phyloP scores from a whole-genome alignment of 306 rosid species.

The Lathyrus oleraceus region DNA sequence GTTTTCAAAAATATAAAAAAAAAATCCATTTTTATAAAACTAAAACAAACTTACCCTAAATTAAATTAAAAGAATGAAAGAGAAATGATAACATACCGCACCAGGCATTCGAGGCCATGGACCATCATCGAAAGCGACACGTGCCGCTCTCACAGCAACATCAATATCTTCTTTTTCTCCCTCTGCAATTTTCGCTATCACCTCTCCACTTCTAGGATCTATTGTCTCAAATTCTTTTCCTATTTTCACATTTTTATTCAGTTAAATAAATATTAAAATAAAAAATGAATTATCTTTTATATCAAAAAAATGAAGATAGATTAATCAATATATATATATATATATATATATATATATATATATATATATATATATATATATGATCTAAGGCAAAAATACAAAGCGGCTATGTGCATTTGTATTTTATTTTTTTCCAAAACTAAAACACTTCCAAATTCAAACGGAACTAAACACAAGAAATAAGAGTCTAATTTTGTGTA shows the following conservation, averaged over 20 bases:
- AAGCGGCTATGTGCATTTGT: no score
- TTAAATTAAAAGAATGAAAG: background rate
- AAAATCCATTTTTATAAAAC: no score
- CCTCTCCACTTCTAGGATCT: slow-evolving; percentile 75
- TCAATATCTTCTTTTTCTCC: slow-evolving; percentile 68
- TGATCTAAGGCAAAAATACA: no score
- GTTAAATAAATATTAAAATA: no score
- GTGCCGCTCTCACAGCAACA: slow-evolving; percentile 81
- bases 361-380: no score
- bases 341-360: no score
- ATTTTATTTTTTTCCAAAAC: background rate
- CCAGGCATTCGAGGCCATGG: slow-evolving; percentile 91
- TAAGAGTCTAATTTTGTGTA: no score
- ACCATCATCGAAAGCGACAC: slow-evolving; percentile 79
- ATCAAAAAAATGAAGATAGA: no score
- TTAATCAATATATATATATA: no score
- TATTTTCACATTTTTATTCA: slow-evolving; percentile 22
- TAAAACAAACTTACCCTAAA: no score
- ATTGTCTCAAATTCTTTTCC: slow-evolving; percentile 81
- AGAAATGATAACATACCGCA: slow-evolving; percentile 47
- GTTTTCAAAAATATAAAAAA: no score
- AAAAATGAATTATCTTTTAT: no score
- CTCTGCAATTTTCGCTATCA: slow-evolving; percentile 58
- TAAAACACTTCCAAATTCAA: background rate
- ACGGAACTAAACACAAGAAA: background rate